These are phyloP conservation scores for Cruciata laevipes DNA, from an alignment of 257 asterid species.

Conservation along the genomic window DNA sequence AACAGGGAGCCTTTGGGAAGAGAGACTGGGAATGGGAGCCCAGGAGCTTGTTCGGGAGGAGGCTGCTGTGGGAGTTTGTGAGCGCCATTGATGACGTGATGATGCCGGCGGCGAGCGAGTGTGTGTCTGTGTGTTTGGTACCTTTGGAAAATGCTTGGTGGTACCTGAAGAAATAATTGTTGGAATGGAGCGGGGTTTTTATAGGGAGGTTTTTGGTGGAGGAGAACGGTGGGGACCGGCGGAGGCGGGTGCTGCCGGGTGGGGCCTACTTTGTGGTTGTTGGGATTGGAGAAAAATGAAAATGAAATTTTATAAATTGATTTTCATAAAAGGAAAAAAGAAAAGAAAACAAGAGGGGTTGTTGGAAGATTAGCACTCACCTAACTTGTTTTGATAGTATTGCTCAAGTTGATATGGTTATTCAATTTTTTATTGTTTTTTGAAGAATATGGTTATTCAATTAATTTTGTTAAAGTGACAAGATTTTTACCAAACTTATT, in stretches of 20 bases:
- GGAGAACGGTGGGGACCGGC: neutral
- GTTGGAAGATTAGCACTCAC: neutral
- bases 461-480: neutral
- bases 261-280: neutral
- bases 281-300: neutral
- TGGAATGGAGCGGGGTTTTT: constrained; percentile 20
- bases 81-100: constrained; percentile 25
- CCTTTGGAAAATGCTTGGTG: constrained; percentile 7
- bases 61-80: constrained; percentile 30
- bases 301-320: neutral
- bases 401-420: neutral
- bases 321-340: neutral
- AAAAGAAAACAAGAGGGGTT: neutral
- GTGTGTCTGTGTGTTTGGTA: constrained; percentile 11
- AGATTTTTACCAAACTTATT: too few relatives aligned
- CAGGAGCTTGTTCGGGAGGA: constrained; percentile 32
- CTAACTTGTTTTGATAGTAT: neutral
- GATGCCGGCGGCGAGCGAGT: neutral
- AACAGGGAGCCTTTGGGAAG: constrained; percentile 10
- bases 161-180: constrained; percentile 20
- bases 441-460: too few relatives aligned
- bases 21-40: constrained; percentile 19
- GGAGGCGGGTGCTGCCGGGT: constrained; percentile 2
- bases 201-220: constrained; percentile 20
- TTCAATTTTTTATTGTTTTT: too few relatives aligned